phyloP scores from a whole-genome alignment of 2,329 filamentous ascomycete genomes.

The Ophiostoma perfectum region DNA sequence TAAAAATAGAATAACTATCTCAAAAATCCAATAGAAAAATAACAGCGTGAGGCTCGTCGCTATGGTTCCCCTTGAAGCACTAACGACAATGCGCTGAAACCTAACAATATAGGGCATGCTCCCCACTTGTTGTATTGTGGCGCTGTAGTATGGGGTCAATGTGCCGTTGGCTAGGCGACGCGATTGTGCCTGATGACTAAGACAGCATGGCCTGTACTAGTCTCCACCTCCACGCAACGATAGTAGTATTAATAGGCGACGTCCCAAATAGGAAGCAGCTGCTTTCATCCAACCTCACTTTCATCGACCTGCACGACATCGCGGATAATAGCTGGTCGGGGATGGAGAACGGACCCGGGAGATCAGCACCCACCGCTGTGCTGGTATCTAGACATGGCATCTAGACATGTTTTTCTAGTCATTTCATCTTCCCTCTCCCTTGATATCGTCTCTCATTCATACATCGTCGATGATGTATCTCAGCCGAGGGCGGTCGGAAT shows the following conservation, averaged over 20 bases:
- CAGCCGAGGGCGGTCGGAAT: no score
- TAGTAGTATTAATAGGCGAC: no score
- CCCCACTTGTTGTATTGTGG: conserved; percentile 3
- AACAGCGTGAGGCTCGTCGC: not conserved
- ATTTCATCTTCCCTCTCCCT: no score
- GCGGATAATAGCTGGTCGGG: no score
- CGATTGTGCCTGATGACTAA: not conserved
- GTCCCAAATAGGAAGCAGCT: not conserved
- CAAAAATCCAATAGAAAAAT: conserved; percentile 4
- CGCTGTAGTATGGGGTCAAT: not conserved
- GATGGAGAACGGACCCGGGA: no score
- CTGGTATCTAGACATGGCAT: no score
- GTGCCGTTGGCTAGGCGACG: not conserved
- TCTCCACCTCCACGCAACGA: not conserved
- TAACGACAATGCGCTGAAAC: not conserved
- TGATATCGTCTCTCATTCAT: no score
- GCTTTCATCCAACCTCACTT: not conserved
- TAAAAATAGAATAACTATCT: not conserved
- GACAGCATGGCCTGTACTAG: not conserved
- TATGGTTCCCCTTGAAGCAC: not conserved
- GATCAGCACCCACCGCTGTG: no score
- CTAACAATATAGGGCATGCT: not conserved
- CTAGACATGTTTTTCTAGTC: no score
- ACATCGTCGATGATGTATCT: no score
- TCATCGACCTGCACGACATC: no score